Conservation (phyloP, 2,329 filamentous ascomycete genomes). For the Calonectria henricotiae region DNA sequence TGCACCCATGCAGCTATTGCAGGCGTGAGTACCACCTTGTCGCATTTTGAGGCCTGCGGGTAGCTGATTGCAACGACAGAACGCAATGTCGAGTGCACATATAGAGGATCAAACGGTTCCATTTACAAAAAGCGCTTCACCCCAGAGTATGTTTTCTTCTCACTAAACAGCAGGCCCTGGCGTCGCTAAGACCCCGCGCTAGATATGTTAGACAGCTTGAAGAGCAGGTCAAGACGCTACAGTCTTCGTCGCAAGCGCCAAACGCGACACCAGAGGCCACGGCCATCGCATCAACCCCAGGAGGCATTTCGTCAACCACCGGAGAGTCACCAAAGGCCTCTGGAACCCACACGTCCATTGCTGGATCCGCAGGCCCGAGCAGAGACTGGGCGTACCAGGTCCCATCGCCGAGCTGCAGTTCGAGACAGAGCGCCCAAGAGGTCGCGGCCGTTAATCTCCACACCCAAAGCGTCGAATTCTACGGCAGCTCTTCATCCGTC, state of each 20-base stretch:
- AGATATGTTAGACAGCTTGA: constrained; percentile 51
- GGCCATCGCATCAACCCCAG: neutral
- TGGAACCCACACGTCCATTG: constrained; percentile 43
- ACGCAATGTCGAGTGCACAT: constrained; percentile 51
- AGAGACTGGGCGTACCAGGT: constrained; percentile 27
- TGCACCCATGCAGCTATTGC: constrained; percentile 55
- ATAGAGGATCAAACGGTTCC: constrained; percentile 44
- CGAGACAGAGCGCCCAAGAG: constrained; percentile 54
- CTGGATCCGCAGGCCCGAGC: constrained; percentile 5
- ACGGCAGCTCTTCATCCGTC: constrained; percentile 64
- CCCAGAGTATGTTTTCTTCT: constrained; percentile 15
- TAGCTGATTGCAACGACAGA: constrained; percentile 28
- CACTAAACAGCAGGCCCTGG: no score
- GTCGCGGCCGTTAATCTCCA: constrained; percentile 64
- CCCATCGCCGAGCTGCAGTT: constrained; percentile 32
- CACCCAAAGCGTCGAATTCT: constrained; percentile 65
- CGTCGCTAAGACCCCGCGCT: neutral
- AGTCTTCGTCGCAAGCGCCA: constrained; percentile 27
- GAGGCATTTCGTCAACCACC: constrained; percentile 23
- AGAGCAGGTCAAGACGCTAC: constrained; percentile 46
- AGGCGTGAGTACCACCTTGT: constrained; percentile 30
- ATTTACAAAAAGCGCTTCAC: constrained; percentile 21
- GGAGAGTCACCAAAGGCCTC: constrained; percentile 27
- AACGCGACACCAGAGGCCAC: constrained; percentile 2
- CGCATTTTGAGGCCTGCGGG: neutral